phyloP scores from a whole-genome alignment of 108 stramenopile genomes.

The Skeletonema marinoi region DNA sequence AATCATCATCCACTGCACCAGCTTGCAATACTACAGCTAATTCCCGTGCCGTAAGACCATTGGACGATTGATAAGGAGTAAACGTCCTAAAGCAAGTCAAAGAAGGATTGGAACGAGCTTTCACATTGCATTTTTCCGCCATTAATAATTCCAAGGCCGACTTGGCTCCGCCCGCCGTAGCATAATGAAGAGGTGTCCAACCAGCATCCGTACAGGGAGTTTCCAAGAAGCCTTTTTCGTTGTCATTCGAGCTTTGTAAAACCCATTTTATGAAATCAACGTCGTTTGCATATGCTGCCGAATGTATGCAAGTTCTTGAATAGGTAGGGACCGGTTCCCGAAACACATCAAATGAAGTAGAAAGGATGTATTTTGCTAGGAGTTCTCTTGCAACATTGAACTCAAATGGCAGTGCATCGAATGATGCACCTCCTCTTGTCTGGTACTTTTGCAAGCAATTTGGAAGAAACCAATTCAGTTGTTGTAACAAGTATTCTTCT shows the following conservation, averaged over 20 bases:
- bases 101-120: slow-evolving; percentile 44
- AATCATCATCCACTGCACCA: slow-evolving; percentile 45
- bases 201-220: slow-evolving; percentile 73
- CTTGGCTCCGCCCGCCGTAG: slow-evolving; percentile 62
- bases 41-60: slow-evolving; percentile 64
- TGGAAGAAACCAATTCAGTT: slow-evolving; percentile 46
- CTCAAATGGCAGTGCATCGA: slow-evolving; percentile 8
- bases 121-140: slow-evolving; percentile 45
- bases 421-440: not conserved
- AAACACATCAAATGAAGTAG: slow-evolving; percentile 25
- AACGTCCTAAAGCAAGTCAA: slow-evolving; percentile 61
- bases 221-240: slow-evolving; percentile 42
- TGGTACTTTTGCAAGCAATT: slow-evolving; percentile 44
- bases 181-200: slow-evolving; percentile 83
- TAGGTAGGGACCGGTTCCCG: slow-evolving; percentile 14
- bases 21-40: slow-evolving; percentile 48
- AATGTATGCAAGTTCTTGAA: slow-evolving; percentile 32
- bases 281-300: slow-evolving; percentile 34
- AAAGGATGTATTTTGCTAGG: slow-evolving; percentile 36
- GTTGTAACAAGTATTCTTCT: slow-evolving; percentile 27
- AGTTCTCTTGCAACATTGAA: slow-evolving; percentile 36
- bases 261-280: slow-evolving; percentile 33
- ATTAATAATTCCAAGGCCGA: slow-evolving; percentile 68
- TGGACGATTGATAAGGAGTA: slow-evolving; percentile 21
- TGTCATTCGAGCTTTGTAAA: not conserved